Percentiles rank a stretch among this genome's conserved stretches.
Evolutionary conservation across 2,329 filamentous ascomycete species (phyloP).

Genomic region (Trichoderma harzianum): DNA sequence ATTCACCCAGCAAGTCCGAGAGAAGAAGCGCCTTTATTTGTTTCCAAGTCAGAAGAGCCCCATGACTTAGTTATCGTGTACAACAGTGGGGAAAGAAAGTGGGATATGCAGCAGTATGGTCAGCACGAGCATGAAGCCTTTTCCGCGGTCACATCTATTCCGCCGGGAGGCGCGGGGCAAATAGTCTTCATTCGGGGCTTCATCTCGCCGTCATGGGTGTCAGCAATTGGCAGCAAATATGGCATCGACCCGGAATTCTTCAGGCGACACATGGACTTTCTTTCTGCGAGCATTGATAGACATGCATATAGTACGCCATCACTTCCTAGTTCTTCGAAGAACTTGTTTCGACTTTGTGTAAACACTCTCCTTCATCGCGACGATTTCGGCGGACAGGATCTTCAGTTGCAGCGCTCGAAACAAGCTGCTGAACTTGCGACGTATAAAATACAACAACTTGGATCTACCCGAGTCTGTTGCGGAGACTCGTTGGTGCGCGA

Average conservation of each 20-base stretch:
- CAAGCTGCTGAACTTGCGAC: background rate
- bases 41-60: background rate
- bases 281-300: background rate
- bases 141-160: background rate
- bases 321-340: background rate
- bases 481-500: background rate
- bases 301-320: background rate
- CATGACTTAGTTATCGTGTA: background rate
- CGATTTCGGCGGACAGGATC: background rate
- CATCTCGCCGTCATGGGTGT: background rate
- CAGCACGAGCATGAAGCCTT: background rate
- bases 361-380: background rate
- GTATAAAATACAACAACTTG: background rate
- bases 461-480: background rate
- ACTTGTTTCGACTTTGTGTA: background rate
- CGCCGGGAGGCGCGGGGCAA: background rate
- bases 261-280: background rate
- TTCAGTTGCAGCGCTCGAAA: background rate
- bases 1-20: background rate
- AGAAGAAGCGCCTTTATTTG: background rate
- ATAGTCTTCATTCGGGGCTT: background rate
- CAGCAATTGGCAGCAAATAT: background rate
- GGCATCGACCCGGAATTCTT: background rate
- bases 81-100: background rate
- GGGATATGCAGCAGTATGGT: background rate